Conservation (phyloP, 2,329 filamentous ascomycete species). For the Lasiodiplodia sp. region DNA sequence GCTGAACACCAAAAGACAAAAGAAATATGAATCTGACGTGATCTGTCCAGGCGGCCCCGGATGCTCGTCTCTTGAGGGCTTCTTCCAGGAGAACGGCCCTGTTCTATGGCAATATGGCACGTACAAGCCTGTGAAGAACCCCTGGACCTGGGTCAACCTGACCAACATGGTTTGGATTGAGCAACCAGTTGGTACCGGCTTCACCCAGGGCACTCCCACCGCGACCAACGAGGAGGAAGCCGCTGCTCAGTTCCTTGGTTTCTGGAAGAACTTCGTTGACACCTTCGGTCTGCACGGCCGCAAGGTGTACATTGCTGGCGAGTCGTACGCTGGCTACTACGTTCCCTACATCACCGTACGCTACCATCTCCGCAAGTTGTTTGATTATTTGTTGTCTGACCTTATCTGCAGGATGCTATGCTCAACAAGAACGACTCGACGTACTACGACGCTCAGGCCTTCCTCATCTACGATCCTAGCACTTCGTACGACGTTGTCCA, state of each 20-base stretch:
- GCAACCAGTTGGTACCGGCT: conserved; percentile 73
- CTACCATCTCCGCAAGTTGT: conserved; percentile 56
- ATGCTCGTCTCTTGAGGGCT: conserved; percentile 56
- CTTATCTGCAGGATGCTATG: conserved; percentile 65
- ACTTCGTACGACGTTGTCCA: conserved; percentile 62
- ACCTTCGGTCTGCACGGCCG: conserved; percentile 71
- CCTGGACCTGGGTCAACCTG: conserved; percentile 63
- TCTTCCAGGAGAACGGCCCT: conserved; percentile 58
- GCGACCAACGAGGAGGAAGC: conserved; percentile 72
- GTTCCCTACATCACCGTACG: conserved; percentile 59
- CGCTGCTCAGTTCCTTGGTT: conserved; percentile 75
- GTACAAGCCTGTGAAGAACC: conserved; percentile 47
- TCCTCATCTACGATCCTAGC: conserved; percentile 74
- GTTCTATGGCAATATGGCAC: conserved; percentile 55
- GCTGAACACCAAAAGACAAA: no score
- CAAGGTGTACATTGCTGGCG: conserved; percentile 77
- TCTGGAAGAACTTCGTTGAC: conserved; percentile 79
- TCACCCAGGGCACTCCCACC: conserved; percentile 69
- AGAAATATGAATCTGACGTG: conserved; percentile 16
- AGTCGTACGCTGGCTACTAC: conserved; percentile 63
- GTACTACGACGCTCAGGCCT: conserved; percentile 67
- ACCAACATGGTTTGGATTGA: conserved; percentile 80
- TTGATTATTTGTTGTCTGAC: conserved; percentile 56
- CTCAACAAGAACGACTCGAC: conserved; percentile 70
- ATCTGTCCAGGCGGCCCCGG: conserved; percentile 47